A percentile compares a stretch with the other conserved stretches of the same genome.
These are phyloP conservation scores for Tilletia setariae DNA, from an alignment of 1,284 basidiomycete genomes.

Conservation along the genomic window DNA sequence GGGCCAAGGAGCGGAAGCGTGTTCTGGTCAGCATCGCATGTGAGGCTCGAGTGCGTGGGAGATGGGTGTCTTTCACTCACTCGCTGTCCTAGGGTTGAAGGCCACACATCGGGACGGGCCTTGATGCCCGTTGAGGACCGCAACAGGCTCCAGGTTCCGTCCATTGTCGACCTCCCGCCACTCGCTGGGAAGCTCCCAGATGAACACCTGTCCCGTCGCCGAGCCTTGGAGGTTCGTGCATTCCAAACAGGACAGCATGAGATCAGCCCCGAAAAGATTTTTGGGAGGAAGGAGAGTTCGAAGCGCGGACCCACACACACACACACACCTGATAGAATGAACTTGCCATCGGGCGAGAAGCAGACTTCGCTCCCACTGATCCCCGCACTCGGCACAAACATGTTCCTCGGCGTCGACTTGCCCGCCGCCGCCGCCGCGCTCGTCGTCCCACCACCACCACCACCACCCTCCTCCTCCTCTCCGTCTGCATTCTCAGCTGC, in stretches of 20 bases:
- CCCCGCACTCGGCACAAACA: constrained; percentile 43
- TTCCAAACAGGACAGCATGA: background rate
- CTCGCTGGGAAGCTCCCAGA: constrained; percentile 34
- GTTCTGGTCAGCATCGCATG: no score
- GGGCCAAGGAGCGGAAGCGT: no score
- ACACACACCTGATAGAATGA: constrained; percentile 37
- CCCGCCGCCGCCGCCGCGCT: background rate
- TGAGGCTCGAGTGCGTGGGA: no score
- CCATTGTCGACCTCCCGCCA: constrained; percentile 21
- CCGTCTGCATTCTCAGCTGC: constrained; percentile 34
- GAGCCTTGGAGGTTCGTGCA: constrained; percentile 18
- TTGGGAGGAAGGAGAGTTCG: background rate
- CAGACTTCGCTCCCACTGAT: constrained; percentile 46
- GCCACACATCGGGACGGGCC: constrained; percentile 34
- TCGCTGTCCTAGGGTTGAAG: constrained; percentile 46
- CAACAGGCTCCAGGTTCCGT: constrained; percentile 25
- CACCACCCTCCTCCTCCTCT: constrained; percentile 8
- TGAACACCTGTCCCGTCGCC: constrained; percentile 18
- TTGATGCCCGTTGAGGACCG: constrained; percentile 34
- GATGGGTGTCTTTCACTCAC: constrained; percentile 35
- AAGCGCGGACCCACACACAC: constrained; percentile 18
- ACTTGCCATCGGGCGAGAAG: constrained; percentile 50
- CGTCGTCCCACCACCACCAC: constrained; percentile 27
- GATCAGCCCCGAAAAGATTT: background rate
- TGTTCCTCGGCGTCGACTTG: constrained; percentile 23